Percentiles rank a stretch among this genome's conserved stretches.
phyloP scores from a whole-genome alignment of 371 early-diverging fungal species.

The Batkoa obscura region DNA sequence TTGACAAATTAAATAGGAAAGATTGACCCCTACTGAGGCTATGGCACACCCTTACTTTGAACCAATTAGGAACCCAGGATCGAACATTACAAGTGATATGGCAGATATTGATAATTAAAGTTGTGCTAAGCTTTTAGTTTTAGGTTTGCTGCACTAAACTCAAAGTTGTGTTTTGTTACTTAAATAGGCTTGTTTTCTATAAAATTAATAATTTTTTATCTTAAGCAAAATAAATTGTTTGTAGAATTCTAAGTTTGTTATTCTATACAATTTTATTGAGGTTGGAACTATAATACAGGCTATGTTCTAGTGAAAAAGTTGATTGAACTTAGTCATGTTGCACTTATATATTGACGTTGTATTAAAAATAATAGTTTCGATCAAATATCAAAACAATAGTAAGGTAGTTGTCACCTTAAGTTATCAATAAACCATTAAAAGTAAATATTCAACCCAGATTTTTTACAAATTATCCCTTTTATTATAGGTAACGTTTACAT shows the following conservation, averaged over 20 bases:
- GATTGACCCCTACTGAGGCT: slow-evolving; percentile 88
- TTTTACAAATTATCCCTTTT: no score
- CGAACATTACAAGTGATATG: not conserved
- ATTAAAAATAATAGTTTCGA: no score
- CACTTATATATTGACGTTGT: no score
- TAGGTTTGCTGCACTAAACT: not conserved
- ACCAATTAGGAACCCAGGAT: slow-evolving; percentile 3
- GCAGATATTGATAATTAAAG: not conserved
- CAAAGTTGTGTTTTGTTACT: not conserved
- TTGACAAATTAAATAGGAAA: slow-evolving; percentile 26
- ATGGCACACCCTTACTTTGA: slow-evolving; percentile 92
- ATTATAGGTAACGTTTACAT: no score
- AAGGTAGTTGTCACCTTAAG: no score
- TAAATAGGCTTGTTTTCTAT: not conserved
- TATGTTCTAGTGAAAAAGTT: no score
- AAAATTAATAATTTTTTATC: not conserved
- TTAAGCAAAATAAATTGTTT: not conserved
- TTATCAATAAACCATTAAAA: no score
- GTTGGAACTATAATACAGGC: no score
- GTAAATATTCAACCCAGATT: no score
- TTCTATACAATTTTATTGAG: not conserved
- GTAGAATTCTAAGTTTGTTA: not conserved
- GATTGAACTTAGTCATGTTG: no score
- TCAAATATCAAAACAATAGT: no score
- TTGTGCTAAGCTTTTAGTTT: not conserved